Conservation (phyloP, 345 rosid genomes). For the Brassica incana region DNA sequence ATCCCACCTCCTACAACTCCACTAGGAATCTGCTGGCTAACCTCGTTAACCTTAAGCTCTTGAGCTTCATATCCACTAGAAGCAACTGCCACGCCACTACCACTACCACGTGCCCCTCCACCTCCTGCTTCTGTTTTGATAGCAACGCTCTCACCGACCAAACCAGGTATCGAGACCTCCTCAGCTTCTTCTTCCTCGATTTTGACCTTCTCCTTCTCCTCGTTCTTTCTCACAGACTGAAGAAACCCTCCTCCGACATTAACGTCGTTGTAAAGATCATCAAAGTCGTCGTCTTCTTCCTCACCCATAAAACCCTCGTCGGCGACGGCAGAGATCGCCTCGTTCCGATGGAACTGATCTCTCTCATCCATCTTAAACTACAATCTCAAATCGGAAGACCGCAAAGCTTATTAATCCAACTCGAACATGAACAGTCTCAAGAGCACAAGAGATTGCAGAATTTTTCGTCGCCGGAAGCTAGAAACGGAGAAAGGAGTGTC, state of each 20-base stretch:
- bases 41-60: conserved; percentile 44
- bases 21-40: conserved; percentile 34
- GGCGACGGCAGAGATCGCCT: conserved; percentile 67
- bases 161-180: conserved; percentile 42
- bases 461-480: too few relatives aligned
- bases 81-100: neutral
- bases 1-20: conserved; percentile 37
- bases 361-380: neutral
- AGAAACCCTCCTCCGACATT: conserved; percentile 79
- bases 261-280: conserved; percentile 78
- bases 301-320: conserved; percentile 60
- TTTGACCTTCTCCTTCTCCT: conserved; percentile 17
- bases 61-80: conserved; percentile 28
- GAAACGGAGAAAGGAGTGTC: neutral
- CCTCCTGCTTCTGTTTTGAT: neutral
- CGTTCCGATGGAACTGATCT: conserved; percentile 59
- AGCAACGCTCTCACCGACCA: conserved; percentile 43
- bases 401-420: neutral
- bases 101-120: neutral
- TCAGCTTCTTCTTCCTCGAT: conserved; percentile 18
- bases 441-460: too few relatives aligned
- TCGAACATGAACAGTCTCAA: neutral
- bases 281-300: conserved; percentile 79
- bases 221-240: conserved; percentile 55
- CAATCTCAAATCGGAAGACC: neutral